Evolutionary conservation across 495 filamentous ascomycete species (phyloP).

Genomic region (Cairneyella variabilis): DNA sequence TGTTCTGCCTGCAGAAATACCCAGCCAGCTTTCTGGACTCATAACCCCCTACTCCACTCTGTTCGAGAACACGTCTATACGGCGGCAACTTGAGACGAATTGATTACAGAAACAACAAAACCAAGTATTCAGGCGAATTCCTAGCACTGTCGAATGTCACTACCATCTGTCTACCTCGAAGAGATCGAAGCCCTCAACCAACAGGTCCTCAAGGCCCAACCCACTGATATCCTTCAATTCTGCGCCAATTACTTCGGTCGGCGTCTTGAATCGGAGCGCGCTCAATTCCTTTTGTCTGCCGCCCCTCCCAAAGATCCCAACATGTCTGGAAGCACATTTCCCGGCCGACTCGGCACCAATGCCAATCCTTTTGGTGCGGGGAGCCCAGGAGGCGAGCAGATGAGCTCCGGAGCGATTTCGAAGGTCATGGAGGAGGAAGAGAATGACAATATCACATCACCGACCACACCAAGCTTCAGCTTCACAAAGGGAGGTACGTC

Average conservation of each 20-base stretch:
- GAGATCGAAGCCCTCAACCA: conserved; percentile 57
- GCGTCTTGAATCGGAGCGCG: conserved; percentile 57
- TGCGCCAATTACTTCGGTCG: conserved; percentile 62
- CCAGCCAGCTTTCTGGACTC: no score
- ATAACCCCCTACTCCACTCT: no score
- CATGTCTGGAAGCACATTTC: conserved; percentile 51
- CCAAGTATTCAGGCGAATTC: no score
- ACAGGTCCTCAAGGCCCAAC: conserved; percentile 48
- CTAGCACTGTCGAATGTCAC: conserved; percentile 39
- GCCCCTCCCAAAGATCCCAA: conserved; percentile 13
- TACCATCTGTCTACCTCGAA: conserved; percentile 51
- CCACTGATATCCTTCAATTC: conserved; percentile 61
- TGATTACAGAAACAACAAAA: no score
- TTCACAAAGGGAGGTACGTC: conserved; percentile 24
- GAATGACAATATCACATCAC: conserved; percentile 50
- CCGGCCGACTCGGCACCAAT: conserved; percentile 49
- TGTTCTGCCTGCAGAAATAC: no score
- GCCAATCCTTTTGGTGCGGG: conserved; percentile 48
- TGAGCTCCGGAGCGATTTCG: conserved; percentile 39
- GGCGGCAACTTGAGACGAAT: no score
- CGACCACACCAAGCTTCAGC: conserved; percentile 48
- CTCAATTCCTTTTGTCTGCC: conserved; percentile 41
- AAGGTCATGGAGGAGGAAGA: conserved; percentile 59
- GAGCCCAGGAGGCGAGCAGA: conserved; percentile 9
- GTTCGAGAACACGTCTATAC: no score